Percentiles rank a stretch among this genome's conserved stretches.
phyloP scores from a whole-genome alignment of 2,329 filamentous ascomycete species.

The Grosmannia clavigera region DNA sequence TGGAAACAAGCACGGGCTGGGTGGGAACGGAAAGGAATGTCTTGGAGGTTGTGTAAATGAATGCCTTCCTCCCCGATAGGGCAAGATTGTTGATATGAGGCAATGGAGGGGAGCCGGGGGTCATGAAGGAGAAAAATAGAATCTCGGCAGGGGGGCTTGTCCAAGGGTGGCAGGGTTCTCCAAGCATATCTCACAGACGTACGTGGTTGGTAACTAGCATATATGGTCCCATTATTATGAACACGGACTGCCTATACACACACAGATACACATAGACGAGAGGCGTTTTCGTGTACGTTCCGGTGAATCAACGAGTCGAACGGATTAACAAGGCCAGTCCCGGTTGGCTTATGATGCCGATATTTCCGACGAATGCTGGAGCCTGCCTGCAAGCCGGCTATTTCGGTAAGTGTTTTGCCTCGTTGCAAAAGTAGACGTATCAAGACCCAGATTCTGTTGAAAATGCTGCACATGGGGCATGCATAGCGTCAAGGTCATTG shows the following conservation, averaged over 20 bases:
- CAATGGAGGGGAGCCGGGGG: neutral
- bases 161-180: neutral
- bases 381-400: neutral
- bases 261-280: neutral
- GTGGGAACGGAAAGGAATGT: constrained; percentile 1
- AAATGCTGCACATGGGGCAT: neutral
- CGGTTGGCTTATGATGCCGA: neutral
- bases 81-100: neutral
- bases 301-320: neutral
- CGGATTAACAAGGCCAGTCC: neutral
- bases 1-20: neutral
- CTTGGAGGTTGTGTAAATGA: constrained; percentile 3
- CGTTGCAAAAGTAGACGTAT: neutral
- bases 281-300: neutral
- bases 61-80: neutral
- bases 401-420: neutral
- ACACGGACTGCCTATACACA: neutral
- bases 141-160: neutral
- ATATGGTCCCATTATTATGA: neutral
- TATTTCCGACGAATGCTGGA: neutral
- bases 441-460: neutral
- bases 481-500: neutral
- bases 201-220: too few species aligned
- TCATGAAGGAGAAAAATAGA: neutral
- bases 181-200: neutral